Evolutionary conservation across 805 yeast genomes (phyloP).

Genomic region (Monosporozyma solicola): DNA sequence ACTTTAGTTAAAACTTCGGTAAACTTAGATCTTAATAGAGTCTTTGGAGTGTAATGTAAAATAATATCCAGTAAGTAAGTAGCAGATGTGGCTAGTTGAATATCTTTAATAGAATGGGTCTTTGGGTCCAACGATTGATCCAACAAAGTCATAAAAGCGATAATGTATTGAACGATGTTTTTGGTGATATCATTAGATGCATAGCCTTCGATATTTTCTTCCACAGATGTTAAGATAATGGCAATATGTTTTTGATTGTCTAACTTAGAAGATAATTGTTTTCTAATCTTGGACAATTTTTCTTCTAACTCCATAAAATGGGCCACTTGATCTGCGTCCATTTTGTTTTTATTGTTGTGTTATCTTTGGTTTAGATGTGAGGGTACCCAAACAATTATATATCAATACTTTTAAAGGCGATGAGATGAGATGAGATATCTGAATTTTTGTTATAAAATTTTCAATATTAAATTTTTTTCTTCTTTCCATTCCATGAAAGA

Average conservation of each 20-base stretch:
- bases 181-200: constrained; percentile 35
- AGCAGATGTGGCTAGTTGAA: constrained; percentile 60
- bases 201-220: constrained; percentile 71
- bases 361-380: background rate
- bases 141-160: constrained; percentile 71
- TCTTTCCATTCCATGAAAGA: background rate
- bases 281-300: constrained; percentile 57
- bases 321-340: constrained; percentile 28
- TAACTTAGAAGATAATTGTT: constrained; percentile 67
- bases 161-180: constrained; percentile 74
- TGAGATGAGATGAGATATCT: constrained; percentile 25
- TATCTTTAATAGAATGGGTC: constrained; percentile 45
- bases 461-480: background rate
- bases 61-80: constrained; percentile 76
- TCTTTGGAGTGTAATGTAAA: constrained; percentile 62
- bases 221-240: constrained; percentile 77
- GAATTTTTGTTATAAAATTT: background rate
- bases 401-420: constrained; percentile 1
- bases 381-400: background rate
- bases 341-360: constrained; percentile 2
- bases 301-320: constrained; percentile 46
- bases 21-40: constrained; percentile 64
- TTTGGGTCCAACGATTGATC: constrained; percentile 55
- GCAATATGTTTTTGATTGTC: constrained; percentile 85
- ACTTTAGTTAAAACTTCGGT: constrained; percentile 67